phyloP scores from a whole-genome alignment of 306 rosid species.

The Medicago ruthenica region DNA sequence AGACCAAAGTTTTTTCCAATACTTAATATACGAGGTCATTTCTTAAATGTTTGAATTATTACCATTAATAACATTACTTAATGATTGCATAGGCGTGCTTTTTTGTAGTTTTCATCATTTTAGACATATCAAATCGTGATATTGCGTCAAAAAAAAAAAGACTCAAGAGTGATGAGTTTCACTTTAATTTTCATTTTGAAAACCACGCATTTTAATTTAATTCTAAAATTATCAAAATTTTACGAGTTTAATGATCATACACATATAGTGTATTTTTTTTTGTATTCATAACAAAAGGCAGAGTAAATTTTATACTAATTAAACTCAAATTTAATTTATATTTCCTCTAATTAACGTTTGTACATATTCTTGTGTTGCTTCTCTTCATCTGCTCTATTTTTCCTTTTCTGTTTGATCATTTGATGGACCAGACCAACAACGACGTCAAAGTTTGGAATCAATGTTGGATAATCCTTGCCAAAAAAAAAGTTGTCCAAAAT shows the following conservation, averaged over 20 bases:
- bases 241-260: background rate
- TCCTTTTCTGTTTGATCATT: no score
- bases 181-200: background rate
- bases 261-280: background rate
- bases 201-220: background rate
- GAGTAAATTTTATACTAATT: background rate
- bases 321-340: no score
- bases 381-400: background rate
- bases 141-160: no score
- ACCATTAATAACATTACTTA: no score
- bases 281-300: no score
- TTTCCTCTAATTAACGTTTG: background rate
- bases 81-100: no score
- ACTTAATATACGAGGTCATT: no score
- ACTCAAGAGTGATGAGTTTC: no score
- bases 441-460: conserved; percentile 3
- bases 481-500: conserved; percentile 1
- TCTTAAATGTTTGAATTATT: no score
- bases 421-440: conserved; percentile 4
- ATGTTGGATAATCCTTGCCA: background rate
- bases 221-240: background rate
- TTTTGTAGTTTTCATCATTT: no score
- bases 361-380: background rate
- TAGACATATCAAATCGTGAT: no score
- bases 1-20: no score